Conservation (phyloP, 176 grass and related monocot species). For the Calamus simplicifolius region DNA sequence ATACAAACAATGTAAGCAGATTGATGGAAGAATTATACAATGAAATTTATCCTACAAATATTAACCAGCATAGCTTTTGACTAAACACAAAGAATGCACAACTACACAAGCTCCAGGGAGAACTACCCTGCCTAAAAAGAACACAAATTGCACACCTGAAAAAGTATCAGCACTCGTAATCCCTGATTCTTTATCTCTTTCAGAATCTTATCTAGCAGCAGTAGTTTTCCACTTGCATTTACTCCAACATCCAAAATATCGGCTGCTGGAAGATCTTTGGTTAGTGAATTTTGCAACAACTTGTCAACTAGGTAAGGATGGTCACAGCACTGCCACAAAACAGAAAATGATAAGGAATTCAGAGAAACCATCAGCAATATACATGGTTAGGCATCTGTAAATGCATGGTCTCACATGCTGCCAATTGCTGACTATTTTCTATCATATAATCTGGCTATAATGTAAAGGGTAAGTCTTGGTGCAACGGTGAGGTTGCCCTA, state of each 20-base stretch:
- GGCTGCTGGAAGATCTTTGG: conserved; percentile 34
- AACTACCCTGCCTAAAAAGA: not conserved
- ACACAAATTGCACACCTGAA: conserved; percentile 39
- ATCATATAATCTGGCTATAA: no score
- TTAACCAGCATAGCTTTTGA: not conserved
- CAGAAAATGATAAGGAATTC: no score
- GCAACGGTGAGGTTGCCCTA: no score
- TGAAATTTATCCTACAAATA: no score
- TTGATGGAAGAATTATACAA: no score
- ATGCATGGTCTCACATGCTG: no score
- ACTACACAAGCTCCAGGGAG: not conserved
- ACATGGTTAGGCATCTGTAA: no score
- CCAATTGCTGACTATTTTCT: no score
- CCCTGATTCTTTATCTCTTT: conserved; percentile 36
- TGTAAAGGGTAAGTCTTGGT: no score
- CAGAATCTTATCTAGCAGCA: conserved; percentile 85
- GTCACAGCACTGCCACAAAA: conserved; percentile 77
- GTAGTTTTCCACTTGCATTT: conserved; percentile 73
- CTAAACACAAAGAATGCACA: not conserved
- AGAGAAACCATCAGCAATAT: no score
- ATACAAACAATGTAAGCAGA: no score
- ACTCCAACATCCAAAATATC: conserved; percentile 81
- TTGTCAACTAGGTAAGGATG: conserved; percentile 91
- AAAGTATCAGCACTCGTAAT: conserved; percentile 70
- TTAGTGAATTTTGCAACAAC: conserved; percentile 54